A percentile compares a stretch with the other conserved stretches of the same genome.
phyloP scores from a whole-genome alignment of 176 grass and related monocot genomes.

The Dendrocalamus sinicus region DNA sequence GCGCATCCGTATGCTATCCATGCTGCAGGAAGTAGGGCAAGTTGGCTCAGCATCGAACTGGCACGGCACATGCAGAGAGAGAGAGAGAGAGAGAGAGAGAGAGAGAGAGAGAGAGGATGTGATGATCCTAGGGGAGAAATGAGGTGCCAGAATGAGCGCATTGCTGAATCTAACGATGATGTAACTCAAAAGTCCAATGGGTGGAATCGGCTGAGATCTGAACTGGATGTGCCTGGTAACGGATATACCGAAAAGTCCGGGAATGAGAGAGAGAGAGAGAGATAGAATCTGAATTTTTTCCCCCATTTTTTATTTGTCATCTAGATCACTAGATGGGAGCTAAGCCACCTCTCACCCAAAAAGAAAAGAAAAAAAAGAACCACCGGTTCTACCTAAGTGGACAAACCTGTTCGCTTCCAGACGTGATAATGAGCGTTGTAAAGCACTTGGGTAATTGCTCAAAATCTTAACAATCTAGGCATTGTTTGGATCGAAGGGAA shows the following conservation, averaged over 20 bases:
- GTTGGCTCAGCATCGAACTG: conserved; percentile 35
- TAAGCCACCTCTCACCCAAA: background rate
- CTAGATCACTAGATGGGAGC: background rate
- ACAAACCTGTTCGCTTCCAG: background rate
- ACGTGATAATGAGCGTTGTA: background rate
- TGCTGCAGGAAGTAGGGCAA: conserved; percentile 28
- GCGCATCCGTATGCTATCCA: conserved; percentile 21
- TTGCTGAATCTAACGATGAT: background rate
- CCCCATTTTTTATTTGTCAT: background rate
- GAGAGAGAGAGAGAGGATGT: background rate
- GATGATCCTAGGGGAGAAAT: background rate
- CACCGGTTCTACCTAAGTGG: background rate
- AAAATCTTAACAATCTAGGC: background rate
- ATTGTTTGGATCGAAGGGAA: no score
- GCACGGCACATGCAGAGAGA: background rate
- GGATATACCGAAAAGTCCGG: background rate
- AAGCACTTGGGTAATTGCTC: background rate
- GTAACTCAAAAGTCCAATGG: background rate
- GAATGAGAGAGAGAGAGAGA: background rate
- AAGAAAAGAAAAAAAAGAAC: no score
- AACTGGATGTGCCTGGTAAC: background rate
- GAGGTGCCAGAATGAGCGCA: background rate
- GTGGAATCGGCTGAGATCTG: background rate
- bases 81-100: background rate
- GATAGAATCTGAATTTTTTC: background rate